These are phyloP conservation scores for Cephalotrichum gorgonifer DNA, from an alignment of 2,329 filamentous ascomycete species.

Conservation along the genomic window DNA sequence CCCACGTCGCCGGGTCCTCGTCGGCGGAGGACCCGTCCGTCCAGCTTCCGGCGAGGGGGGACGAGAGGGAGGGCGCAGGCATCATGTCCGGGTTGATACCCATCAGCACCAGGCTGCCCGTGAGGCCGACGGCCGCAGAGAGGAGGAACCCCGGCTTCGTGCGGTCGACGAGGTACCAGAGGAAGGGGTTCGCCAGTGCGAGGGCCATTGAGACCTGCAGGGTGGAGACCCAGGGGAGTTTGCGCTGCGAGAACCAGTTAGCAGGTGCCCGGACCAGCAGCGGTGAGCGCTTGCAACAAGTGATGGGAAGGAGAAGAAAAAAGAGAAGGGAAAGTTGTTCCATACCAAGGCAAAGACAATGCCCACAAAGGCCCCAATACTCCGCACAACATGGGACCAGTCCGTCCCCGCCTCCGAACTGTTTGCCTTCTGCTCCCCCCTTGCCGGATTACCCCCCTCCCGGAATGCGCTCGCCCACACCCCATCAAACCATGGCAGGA, in stretches of 20 bases:
- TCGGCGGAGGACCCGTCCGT: constrained; percentile 9
- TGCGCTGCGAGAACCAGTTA: constrained; percentile 45
- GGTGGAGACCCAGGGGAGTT: constrained; percentile 86
- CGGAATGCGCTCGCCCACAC: constrained; percentile 53
- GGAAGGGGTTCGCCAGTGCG: constrained; percentile 78
- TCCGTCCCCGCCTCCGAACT: constrained; percentile 40
- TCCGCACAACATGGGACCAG: constrained; percentile 58
- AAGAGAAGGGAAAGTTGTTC: neutral
- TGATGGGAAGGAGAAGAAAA: neutral
- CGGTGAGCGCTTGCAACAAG: neutral
- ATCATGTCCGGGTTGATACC: constrained; percentile 70
- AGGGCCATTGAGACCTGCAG: constrained; percentile 88
- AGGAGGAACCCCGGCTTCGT: constrained; percentile 76
- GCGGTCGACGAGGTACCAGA: constrained; percentile 95
- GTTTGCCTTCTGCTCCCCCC: constrained; percentile 16
- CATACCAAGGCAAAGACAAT: constrained; percentile 63
- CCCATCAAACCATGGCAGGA: constrained; percentile 76
- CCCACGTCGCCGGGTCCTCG: neutral
- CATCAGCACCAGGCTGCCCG: constrained; percentile 65
- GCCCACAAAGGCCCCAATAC: constrained; percentile 50
- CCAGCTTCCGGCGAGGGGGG: constrained; percentile 12
- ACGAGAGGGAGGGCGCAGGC: constrained; percentile 47
- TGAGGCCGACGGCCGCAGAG: constrained; percentile 60
- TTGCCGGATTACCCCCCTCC: constrained; percentile 19
- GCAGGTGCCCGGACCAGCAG: neutral